phyloP scores from a whole-genome alignment of 2,329 filamentous ascomycete genomes.

The Neodidymelliopsis sp. region DNA sequence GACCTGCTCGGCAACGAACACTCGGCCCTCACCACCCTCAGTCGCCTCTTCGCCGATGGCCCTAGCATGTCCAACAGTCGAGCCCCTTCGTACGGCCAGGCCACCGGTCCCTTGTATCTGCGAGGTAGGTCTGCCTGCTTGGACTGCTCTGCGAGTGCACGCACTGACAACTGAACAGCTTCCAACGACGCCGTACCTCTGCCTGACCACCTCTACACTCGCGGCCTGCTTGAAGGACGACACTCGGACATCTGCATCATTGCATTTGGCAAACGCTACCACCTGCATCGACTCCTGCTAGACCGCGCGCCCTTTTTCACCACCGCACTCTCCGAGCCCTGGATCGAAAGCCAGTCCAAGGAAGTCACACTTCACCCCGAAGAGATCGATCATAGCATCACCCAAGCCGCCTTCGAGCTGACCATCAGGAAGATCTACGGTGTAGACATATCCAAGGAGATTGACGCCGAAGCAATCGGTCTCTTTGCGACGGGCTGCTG shows the following conservation, averaged over 20 bases:
- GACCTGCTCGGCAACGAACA: constrained; percentile 47
- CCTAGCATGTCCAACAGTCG: constrained; percentile 48
- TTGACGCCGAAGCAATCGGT: constrained; percentile 61
- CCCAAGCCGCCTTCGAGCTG: constrained; percentile 61
- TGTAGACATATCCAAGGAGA: constrained; percentile 56
- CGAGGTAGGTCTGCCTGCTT: constrained; percentile 33
- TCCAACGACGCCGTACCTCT: constrained; percentile 52
- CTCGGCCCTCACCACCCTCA: constrained; percentile 54
- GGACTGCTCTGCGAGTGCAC: too few relatives aligned
- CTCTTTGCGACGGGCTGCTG: constrained; percentile 65
- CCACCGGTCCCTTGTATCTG: constrained; percentile 44
- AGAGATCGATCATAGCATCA: constrained; percentile 62
- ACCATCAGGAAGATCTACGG: constrained; percentile 64
- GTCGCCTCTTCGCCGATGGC: constrained; percentile 54
- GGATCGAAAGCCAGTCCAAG: constrained; percentile 61
- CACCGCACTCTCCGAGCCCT: constrained; percentile 62
- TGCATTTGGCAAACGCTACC: constrained; percentile 61
- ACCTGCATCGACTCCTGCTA: constrained; percentile 62
- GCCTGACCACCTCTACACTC: constrained; percentile 60
- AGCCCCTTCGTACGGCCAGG: constrained; percentile 52
- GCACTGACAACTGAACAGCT: constrained; percentile 33
- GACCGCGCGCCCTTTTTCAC: constrained; percentile 65
- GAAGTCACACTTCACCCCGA: constrained; percentile 62
- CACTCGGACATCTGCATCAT: constrained; percentile 63
- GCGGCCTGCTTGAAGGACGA: constrained; percentile 59